phyloP scores from a whole-genome alignment of 306 rosid species.

The Begonia fuchsioides region DNA sequence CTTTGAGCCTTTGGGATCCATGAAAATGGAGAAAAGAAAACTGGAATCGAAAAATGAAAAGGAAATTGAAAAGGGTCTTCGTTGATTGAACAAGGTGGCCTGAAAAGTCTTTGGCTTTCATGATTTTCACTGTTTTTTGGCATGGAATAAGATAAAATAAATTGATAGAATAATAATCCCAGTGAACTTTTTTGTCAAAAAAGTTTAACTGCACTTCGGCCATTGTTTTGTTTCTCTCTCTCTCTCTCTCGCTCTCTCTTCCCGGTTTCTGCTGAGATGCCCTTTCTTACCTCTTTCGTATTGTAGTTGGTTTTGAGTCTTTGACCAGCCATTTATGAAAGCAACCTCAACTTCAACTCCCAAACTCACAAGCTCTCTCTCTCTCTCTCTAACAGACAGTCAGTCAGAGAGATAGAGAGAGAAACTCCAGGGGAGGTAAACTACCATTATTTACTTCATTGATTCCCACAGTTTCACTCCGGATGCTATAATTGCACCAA shows the following conservation, averaged over 20 bases:
- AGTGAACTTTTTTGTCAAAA: background rate
- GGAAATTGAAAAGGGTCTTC: slow-evolving; percentile 1
- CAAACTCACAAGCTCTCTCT: background rate
- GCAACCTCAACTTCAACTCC: background rate
- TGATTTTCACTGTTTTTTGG: slow-evolving; percentile 78
- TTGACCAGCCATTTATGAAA: slow-evolving; percentile 1
- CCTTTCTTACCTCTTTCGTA: background rate
- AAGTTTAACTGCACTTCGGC: background rate
- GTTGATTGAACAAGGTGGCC: slow-evolving; percentile 61
- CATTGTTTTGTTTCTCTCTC: background rate
- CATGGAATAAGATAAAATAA: slow-evolving; percentile 21
- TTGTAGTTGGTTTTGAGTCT: background rate
- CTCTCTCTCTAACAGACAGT: background rate
- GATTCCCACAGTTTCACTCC: background rate
- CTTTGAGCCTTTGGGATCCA: slow-evolving; percentile 87
- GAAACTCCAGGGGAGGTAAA: background rate
- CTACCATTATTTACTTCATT: background rate
- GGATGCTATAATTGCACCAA: slow-evolving; percentile 1
- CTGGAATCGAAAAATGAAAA: background rate
- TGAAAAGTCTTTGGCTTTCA: slow-evolving; percentile 69
- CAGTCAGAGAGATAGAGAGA: background rate
- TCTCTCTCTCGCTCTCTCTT: background rate
- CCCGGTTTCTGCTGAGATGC: background rate
- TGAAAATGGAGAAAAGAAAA: slow-evolving; percentile 26
- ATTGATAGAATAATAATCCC: background rate